These are phyloP conservation scores for Curvularia sp. DNA, from an alignment of 2,329 filamentous ascomycete species.

Conservation along the genomic window DNA sequence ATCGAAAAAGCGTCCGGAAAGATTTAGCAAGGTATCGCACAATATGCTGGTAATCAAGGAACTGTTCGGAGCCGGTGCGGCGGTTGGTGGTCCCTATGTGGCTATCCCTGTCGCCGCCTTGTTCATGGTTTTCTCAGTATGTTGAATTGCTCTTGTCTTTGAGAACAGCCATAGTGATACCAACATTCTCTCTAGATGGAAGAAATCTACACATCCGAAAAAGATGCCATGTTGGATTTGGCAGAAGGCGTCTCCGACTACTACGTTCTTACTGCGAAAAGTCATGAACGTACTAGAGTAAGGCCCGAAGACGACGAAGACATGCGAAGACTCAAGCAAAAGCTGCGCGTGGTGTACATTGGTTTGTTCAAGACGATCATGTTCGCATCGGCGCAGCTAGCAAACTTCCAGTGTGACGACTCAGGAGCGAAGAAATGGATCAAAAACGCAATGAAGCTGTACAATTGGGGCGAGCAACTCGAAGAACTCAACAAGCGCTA, in stretches of 20 bases:
- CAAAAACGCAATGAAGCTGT: constrained; percentile 25
- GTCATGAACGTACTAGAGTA: constrained; percentile 17
- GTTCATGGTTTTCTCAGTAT: constrained; percentile 28
- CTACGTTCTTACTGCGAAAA: constrained; percentile 22
- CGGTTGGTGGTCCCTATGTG: constrained; percentile 27
- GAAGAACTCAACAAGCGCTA: constrained; percentile 20
- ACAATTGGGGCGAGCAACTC: constrained; percentile 29
- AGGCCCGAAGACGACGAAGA: constrained; percentile 16
- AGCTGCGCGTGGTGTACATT: constrained; percentile 22
- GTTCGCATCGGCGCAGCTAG: constrained; percentile 25
- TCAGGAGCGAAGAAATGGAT: constrained; percentile 17
- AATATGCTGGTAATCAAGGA: constrained; percentile 27
- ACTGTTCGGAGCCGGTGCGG: constrained; percentile 22
- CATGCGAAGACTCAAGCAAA: constrained; percentile 24
- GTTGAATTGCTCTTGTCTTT: neutral
- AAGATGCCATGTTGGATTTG: constrained; percentile 24
- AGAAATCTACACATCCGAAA: constrained; percentile 24
- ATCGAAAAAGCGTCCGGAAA: constrained; percentile 18
- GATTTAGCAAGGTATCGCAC: constrained; percentile 15
- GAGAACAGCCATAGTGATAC: neutral
- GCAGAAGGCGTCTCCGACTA: constrained; percentile 21
- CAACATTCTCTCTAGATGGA: constrained; percentile 10
- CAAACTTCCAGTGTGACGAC: constrained; percentile 19
- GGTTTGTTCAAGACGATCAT: constrained; percentile 24
- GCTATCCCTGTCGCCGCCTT: constrained; percentile 27